A percentile compares a stretch with the other conserved stretches of the same genome.
Evolutionary conservation across 2,329 filamentous ascomycete genomes (phyloP).

Genomic region (Cladosporium sp.): DNA sequence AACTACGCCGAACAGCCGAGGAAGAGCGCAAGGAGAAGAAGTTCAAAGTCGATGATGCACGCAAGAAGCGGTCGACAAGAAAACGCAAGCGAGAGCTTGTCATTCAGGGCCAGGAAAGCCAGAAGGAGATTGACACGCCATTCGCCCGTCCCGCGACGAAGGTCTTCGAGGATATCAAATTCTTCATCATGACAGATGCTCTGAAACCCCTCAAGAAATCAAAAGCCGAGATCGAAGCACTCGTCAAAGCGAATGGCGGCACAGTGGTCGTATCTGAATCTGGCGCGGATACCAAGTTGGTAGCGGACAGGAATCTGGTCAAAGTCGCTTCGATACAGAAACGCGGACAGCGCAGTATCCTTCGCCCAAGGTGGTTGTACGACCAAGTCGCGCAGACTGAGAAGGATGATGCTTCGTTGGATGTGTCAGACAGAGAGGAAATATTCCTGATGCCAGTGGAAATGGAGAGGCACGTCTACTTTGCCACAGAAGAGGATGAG

Average conservation of each 20-base stretch:
- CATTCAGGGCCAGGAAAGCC: constrained; percentile 66
- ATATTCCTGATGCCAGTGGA: constrained; percentile 61
- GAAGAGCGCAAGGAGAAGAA: constrained; percentile 67
- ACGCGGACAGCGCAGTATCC: constrained; percentile 62
- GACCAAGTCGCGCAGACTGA: constrained; percentile 68
- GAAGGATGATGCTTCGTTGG: constrained; percentile 36
- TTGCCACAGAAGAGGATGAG: constrained; percentile 52
- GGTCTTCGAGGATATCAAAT: constrained; percentile 70
- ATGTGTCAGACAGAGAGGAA: constrained; percentile 28
- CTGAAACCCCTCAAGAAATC: constrained; percentile 63
- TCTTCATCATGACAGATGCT: constrained; percentile 76
- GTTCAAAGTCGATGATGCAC: constrained; percentile 64
- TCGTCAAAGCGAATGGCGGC: constrained; percentile 81
- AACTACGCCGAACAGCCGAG: constrained; percentile 64
- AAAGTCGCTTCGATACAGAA: constrained; percentile 82
- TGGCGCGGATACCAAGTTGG: constrained; percentile 60
- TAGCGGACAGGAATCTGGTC: constrained; percentile 74
- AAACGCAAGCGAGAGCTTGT: constrained; percentile 63
- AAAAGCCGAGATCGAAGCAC: constrained; percentile 72
- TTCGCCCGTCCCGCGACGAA: constrained; percentile 57
- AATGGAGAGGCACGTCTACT: constrained; percentile 67
- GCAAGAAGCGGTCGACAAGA: constrained; percentile 60
- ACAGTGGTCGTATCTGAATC: constrained; percentile 69
- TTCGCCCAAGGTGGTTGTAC: constrained; percentile 75
- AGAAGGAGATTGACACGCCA: constrained; percentile 40